These are phyloP conservation scores for Eutypella sp. DNA, from an alignment of 2,329 filamentous ascomycete genomes.

Conservation along the genomic window DNA sequence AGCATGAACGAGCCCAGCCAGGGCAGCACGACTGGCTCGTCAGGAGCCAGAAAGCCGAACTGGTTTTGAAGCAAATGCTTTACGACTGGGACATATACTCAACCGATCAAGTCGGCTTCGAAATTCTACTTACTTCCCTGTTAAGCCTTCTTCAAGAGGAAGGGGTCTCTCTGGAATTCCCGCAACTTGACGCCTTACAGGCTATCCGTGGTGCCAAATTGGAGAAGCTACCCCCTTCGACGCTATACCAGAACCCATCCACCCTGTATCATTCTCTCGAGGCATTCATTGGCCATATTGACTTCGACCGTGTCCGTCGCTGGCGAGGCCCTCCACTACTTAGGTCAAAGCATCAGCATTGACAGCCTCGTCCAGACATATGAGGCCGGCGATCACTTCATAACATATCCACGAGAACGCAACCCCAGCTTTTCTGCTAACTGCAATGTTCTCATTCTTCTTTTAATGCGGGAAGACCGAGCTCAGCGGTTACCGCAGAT, in stretches of 20 bases:
- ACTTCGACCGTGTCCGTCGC: conserved; percentile 22
- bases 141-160: conserved; percentile 18
- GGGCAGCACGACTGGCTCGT: not conserved
- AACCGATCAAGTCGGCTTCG: conserved; percentile 24
- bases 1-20: not conserved
- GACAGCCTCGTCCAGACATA: conserved; percentile 14
- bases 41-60: not conserved
- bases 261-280: conserved; percentile 31
- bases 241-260: conserved; percentile 15
- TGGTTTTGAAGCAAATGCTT: not conserved
- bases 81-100: not conserved
- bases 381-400: conserved; percentile 22
- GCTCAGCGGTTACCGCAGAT: conserved; percentile 15
- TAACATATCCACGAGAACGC: conserved; percentile 24
- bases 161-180: conserved; percentile 11
- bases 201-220: conserved; percentile 11
- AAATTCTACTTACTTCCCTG: conserved; percentile 23
- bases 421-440: conserved; percentile 28
- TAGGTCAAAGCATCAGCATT: not conserved
- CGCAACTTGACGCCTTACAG: conserved; percentile 12
- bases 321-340: not conserved
- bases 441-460: conserved; percentile 24
- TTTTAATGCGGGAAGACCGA: conserved; percentile 15
- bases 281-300: conserved; percentile 27
- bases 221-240: conserved; percentile 18